A percentile compares a stretch with the other conserved stretches of the same genome.
Evolutionary conservation across 768 basidiomycete species (phyloP).

Genomic region (Pleurotus pulmonarius): DNA sequence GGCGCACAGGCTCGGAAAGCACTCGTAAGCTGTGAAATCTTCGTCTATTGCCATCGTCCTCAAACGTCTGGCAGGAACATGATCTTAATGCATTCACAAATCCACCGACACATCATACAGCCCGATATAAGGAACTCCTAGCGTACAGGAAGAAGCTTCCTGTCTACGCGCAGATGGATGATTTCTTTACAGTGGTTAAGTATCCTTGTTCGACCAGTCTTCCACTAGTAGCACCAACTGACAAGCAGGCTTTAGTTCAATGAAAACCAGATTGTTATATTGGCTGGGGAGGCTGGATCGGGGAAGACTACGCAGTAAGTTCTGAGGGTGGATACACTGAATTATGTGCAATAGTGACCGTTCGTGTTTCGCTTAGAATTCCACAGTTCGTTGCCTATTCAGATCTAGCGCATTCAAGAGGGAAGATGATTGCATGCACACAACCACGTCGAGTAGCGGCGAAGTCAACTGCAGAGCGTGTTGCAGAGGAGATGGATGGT

Average conservation of each 20-base stretch:
- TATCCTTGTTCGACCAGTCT: conserved; percentile 19
- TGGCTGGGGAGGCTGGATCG: conserved; percentile 93
- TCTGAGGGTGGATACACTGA: neutral
- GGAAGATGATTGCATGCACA: conserved; percentile 93
- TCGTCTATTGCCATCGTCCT: neutral
- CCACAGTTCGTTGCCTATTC: conserved; percentile 96
- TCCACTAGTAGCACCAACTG: neutral
- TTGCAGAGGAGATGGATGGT: conserved; percentile 99
- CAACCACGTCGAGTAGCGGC: conserved; percentile 96
- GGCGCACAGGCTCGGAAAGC: conserved; percentile 63
- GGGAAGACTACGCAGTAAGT: conserved; percentile 95
- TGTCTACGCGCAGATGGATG: conserved; percentile 88
- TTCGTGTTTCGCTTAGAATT: conserved; percentile 51
- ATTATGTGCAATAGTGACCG: neutral
- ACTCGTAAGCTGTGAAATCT: conserved; percentile 47
- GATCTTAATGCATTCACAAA: conserved; percentile 89
- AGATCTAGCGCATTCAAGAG: conserved; percentile 85
- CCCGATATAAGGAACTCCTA: conserved; percentile 84
- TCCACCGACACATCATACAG: conserved; percentile 50
- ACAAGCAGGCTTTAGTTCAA: conserved; percentile 44
- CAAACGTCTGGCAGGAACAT: conserved; percentile 48
- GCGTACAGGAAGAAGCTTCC: conserved; percentile 84
- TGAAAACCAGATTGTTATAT: conserved; percentile 80
- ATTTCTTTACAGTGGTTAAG: conserved; percentile 78
- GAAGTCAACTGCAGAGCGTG: conserved; percentile 97